These are phyloP conservation scores for Cyclostephanos tholiformis DNA, from an alignment of 108 stramenopile genomes.

Conservation along the genomic window DNA sequence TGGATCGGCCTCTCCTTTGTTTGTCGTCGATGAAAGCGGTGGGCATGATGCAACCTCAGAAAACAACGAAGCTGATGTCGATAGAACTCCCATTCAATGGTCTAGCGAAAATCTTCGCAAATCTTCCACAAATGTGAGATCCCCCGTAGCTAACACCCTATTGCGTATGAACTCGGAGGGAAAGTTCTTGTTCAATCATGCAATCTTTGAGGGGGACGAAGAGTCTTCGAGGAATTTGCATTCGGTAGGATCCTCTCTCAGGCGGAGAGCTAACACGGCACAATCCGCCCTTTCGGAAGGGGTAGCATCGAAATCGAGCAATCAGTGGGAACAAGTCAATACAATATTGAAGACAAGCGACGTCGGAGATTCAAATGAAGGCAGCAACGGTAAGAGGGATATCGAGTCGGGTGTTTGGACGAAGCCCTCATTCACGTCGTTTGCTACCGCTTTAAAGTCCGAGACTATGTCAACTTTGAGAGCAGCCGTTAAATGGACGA, in stretches of 20 bases:
- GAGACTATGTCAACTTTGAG: constrained; percentile 21
- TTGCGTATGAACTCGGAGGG: constrained; percentile 50
- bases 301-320: constrained; percentile 18
- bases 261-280: constrained; percentile 40
- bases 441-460: constrained; percentile 8
- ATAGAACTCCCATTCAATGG: neutral
- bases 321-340: constrained; percentile 54
- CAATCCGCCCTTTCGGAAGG: constrained; percentile 31
- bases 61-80: neutral
- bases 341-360: constrained; percentile 34
- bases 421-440: constrained; percentile 35
- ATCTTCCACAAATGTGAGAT: neutral
- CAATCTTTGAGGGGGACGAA: constrained; percentile 13
- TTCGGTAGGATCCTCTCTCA: constrained; percentile 28
- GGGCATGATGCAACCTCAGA: neutral
- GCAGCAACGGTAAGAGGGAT: constrained; percentile 19
- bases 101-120: constrained; percentile 4
- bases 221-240: constrained; percentile 5
- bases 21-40: neutral
- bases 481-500: constrained; percentile 43
- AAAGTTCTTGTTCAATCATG: constrained; percentile 36
- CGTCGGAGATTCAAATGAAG: constrained; percentile 9
- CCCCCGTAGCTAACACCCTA: neutral
- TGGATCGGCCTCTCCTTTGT: constrained; percentile 3
- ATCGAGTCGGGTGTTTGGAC: constrained; percentile 50